phyloP scores from a whole-genome alignment of 192 early-diverging fungal genomes.

The Entomortierella lignicola region DNA sequence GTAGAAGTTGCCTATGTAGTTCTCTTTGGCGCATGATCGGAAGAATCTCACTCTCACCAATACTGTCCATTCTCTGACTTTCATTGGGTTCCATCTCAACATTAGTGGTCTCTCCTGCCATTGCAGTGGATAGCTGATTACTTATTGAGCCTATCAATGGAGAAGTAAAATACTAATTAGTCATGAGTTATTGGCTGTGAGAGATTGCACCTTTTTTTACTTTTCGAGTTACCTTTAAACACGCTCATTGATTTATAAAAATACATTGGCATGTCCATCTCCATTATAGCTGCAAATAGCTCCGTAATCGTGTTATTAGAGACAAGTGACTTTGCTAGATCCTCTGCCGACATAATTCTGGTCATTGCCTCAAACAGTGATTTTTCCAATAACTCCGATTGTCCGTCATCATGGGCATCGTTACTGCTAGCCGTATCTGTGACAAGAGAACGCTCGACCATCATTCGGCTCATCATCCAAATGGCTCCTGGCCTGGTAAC shows the following conservation, averaged over 20 bases:
- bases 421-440: neutral
- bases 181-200: no score
- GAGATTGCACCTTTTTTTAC: no score
- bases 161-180: no score
- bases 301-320: slow-evolving; percentile 47
- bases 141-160: no score
- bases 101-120: neutral
- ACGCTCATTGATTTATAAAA: slow-evolving; percentile 17
- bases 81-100: neutral
- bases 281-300: slow-evolving; percentile 38
- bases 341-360: slow-evolving; percentile 4
- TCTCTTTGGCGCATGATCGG: slow-evolving; percentile 12
- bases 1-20: slow-evolving; percentile 27
- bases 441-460: slow-evolving; percentile 46
- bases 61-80: neutral
- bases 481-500: slow-evolving; percentile 32
- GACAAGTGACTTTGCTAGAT: slow-evolving; percentile 23
- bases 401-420: neutral
- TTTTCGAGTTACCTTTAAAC: slow-evolving; percentile 9
- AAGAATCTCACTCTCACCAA: slow-evolving; percentile 7
- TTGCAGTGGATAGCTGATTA: no score
- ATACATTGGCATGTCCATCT: slow-evolving; percentile 19
- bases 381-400: slow-evolving; percentile 18
- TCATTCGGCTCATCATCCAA: slow-evolving; percentile 41
- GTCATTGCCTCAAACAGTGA: slow-evolving; percentile 16